Base-by-base conservation (phyloP, 1,139 yeast species). In the Kodamaea ohmeri region DNA sequence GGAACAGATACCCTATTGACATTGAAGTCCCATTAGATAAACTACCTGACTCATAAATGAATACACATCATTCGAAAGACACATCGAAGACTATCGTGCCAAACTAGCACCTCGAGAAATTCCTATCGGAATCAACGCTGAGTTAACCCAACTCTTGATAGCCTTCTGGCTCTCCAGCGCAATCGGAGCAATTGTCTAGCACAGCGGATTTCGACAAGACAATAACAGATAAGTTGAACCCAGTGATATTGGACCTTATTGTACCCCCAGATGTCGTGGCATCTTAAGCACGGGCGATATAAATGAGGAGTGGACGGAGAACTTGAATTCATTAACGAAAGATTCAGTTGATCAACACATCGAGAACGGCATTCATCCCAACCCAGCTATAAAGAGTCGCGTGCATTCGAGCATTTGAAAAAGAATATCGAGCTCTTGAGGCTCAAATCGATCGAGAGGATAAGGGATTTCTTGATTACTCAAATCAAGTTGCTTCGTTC, bases 201-300 rank as follows among this genome's bases (percentile, higher is more conserved):
- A 61, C 63, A 38, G 52, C 87, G 4, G 65, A 69, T 9, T 58
- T 65, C 31, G 83, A 88, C 45, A 73, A 77, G 14, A 56, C 63
- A 25, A 65, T 82, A 3, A 82, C 83, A 25, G 71, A 68, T 19
- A 72, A 73, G 38, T 71, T 89, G 42, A 76, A 81, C 11, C 95
- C 95, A 0, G 64, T 86, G 11, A 80, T 89, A 1, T 71, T 83
- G 27, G 92, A 86, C 47, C 63, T 85, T 18, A 68, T 85, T 46
- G 75, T 89, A 4, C 86, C 96, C 0, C 95, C 96, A 0, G 76
- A 74, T 3, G 63, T 80, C 2, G 73, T 80, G 3, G 62, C 65
- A 37, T 71, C 78, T 2, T 83, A 1, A 46, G 71, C 4, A 60
- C 61, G 25, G 82, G 72, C 14, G 71, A 71, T 6, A 61, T 83